A percentile compares a stretch with the other conserved stretches of the same genome.
Evolutionary conservation across 2,329 filamentous ascomycete genomes (phyloP).

Genomic region (Arthroderma sp.): DNA sequence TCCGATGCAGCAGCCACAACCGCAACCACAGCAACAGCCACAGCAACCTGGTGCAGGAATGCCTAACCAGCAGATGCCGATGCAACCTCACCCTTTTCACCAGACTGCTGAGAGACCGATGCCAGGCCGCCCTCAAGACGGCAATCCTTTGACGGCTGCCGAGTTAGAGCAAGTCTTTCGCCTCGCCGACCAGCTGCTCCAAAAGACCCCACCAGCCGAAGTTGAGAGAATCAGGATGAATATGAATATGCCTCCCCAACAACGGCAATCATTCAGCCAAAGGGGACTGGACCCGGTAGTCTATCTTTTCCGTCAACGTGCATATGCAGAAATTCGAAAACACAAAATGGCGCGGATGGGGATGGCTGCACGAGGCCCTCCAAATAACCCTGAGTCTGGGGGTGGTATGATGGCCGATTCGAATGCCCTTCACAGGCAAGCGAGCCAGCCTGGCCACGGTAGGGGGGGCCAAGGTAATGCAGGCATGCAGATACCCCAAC

Average conservation of each 20-base stretch:
- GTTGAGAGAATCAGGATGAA: slow-evolving; percentile 37
- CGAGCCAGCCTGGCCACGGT: background rate
- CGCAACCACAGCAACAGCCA: slow-evolving; percentile 9
- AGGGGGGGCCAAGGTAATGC: slow-evolving; percentile 21
- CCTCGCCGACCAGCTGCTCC: slow-evolving; percentile 35
- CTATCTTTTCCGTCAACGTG: slow-evolving; percentile 39
- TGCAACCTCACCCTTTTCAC: slow-evolving; percentile 17
- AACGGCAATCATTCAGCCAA: slow-evolving; percentile 32
- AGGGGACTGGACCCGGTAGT: slow-evolving; percentile 38
- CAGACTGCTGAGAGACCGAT: slow-evolving; percentile 18
- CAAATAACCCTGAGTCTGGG: slow-evolving; percentile 22
- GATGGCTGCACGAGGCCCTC: slow-evolving; percentile 18
- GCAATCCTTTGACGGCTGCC: slow-evolving; percentile 24
- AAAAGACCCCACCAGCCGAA: slow-evolving; percentile 31
- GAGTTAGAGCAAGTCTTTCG: slow-evolving; percentile 34
- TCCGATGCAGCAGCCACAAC: slow-evolving; percentile 17
- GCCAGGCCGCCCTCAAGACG: slow-evolving; percentile 19
- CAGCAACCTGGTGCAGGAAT: slow-evolving; percentile 5
- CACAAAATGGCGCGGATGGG: slow-evolving; percentile 22
- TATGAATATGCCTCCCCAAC: slow-evolving; percentile 35
- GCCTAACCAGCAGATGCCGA: slow-evolving; percentile 8
- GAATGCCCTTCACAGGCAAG: slow-evolving; percentile 21
- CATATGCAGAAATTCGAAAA: slow-evolving; percentile 29
- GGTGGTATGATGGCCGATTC: slow-evolving; percentile 21
- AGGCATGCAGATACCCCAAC: slow-evolving; percentile 20